Conservation (phyloP, 129 eudicot genomes). For the Flaveria ramosissima region DNA sequence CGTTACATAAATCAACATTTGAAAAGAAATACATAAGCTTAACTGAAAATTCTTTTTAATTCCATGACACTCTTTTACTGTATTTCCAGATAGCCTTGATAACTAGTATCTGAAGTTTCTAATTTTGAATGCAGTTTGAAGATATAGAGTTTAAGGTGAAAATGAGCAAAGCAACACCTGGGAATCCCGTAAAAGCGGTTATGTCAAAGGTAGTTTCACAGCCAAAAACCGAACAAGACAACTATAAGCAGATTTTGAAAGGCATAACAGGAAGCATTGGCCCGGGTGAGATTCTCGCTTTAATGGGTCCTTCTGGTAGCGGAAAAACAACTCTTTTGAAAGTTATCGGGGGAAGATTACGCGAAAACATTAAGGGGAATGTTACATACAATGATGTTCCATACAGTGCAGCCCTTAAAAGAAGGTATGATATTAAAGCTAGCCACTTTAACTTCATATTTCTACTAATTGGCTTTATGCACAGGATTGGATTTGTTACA, state of each 20-base stretch:
- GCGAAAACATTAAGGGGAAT: slow-evolving; percentile 68
- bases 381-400: slow-evolving; percentile 84
- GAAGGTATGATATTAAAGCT: slow-evolving; percentile 46
- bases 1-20: neutral
- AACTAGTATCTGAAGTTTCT: slow-evolving; percentile 3
- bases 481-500: slow-evolving; percentile 92
- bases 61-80: neutral
- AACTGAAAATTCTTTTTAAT: neutral
- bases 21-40: neutral
- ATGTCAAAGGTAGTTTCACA: slow-evolving; percentile 68
- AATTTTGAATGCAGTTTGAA: slow-evolving; percentile 61
- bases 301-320: slow-evolving; percentile 99
- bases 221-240: slow-evolving; percentile 45
- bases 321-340: slow-evolving; percentile 91
- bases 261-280: slow-evolving; percentile 92
- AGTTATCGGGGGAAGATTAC: slow-evolving; percentile 80
- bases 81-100: too few relatives aligned
- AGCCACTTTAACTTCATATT: slow-evolving; percentile 3
- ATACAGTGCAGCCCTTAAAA: slow-evolving; percentile 77
- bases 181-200: slow-evolving; percentile 67
- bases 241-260: slow-evolving; percentile 81
- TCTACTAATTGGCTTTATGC: neutral
- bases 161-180: slow-evolving; percentile 46
- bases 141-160: slow-evolving; percentile 87
- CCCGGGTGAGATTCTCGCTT: slow-evolving; percentile 90